These are phyloP conservation scores for Pontederia crassipes DNA, from an alignment of 176 grass and related monocot species.

Conservation along the genomic window DNA sequence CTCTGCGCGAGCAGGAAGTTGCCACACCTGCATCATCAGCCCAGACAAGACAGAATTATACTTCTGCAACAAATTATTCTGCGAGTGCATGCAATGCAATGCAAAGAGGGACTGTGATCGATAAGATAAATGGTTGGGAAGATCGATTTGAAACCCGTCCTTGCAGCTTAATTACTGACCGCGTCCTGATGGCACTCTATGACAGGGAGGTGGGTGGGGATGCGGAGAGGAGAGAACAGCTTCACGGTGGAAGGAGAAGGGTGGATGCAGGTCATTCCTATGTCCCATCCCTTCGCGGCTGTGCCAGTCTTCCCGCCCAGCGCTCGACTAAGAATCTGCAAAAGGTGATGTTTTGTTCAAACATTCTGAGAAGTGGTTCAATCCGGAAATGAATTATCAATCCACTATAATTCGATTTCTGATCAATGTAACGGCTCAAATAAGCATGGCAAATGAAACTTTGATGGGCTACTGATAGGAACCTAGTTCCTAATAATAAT, in stretches of 20 bases:
- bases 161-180: constrained; percentile 7
- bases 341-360: neutral
- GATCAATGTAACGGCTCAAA: too few species aligned
- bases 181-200: constrained; percentile 58
- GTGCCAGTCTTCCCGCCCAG: constrained; percentile 30
- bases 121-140: neutral
- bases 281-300: constrained; percentile 32
- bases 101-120: too few species aligned
- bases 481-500: too few species aligned
- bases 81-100: neutral
- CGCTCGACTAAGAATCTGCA: constrained; percentile 33
- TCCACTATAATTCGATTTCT: too few species aligned
- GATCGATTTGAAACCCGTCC: neutral
- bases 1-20: constrained; percentile 32
- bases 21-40: constrained; percentile 27
- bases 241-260: neutral
- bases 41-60: too few species aligned
- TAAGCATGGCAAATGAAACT: too few species aligned
- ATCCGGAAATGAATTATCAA: too few species aligned
- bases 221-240: neutral
- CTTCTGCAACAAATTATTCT: neutral
- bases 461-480: too few species aligned
- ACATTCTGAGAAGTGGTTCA: too few species aligned
- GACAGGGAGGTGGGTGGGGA: constrained; percentile 13
- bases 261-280: constrained; percentile 34